Percentiles rank a stretch among this genome's conserved stretches.
Evolutionary conservation across 1,139 yeast species (phyloP).

Genomic region (Yamadazyma epiphylla): DNA sequence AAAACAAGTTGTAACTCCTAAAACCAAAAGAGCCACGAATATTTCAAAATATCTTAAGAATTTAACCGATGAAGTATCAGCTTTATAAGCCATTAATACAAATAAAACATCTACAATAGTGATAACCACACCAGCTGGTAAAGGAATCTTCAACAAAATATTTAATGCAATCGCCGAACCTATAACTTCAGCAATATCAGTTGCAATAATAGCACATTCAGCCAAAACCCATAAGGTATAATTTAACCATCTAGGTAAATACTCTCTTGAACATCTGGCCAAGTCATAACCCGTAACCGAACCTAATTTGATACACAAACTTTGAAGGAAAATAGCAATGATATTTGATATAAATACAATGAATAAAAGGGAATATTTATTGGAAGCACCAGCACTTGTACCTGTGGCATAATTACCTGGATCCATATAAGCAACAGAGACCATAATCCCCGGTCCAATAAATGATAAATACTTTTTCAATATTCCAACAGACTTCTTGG

Average conservation of each 20-base stretch:
- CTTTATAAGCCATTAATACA: slow-evolving; percentile 71
- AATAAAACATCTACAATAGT: slow-evolving; percentile 71
- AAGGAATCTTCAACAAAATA: slow-evolving; percentile 61
- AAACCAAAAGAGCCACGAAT: slow-evolving; percentile 61
- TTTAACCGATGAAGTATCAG: slow-evolving; percentile 60
- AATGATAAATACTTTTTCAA: slow-evolving; percentile 50
- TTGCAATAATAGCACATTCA: slow-evolving; percentile 77
- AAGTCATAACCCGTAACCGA: slow-evolving; percentile 78
- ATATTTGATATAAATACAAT: slow-evolving; percentile 64
- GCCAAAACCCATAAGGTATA: slow-evolving; percentile 60
- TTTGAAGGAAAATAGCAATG: slow-evolving; percentile 72
- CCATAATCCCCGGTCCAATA: slow-evolving; percentile 77
- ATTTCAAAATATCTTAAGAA: slow-evolving; percentile 65
- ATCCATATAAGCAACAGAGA: slow-evolving; percentile 77
- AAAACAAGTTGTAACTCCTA: slow-evolving; percentile 70
- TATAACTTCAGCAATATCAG: slow-evolving; percentile 83
- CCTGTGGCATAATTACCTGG: slow-evolving; percentile 87
- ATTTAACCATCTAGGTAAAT: slow-evolving; percentile 61
- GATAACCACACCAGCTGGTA: slow-evolving; percentile 74
- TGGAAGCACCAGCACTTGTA: slow-evolving; percentile 71
- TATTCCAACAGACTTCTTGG: not conserved
- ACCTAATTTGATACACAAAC: slow-evolving; percentile 70
- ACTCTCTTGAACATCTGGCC: slow-evolving; percentile 63
- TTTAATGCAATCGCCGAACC: slow-evolving; percentile 86
- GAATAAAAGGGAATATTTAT: slow-evolving; percentile 60